Conservation (phyloP, 2,329 filamentous ascomycete genomes). For the Chaetomiaceae sp. region DNA sequence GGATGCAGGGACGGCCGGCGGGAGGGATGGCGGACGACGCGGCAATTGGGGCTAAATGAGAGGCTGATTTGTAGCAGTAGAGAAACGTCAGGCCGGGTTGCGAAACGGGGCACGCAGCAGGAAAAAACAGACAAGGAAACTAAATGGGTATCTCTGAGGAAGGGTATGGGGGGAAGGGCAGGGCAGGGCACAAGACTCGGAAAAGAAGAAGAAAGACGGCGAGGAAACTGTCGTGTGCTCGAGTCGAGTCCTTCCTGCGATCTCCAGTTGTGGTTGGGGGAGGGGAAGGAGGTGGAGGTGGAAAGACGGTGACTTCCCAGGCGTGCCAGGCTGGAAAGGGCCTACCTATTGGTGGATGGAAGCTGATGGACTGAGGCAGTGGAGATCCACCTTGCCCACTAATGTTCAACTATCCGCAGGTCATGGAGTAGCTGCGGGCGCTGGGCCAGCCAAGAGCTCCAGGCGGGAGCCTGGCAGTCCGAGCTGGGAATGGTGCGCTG, state of each 20-base stretch:
- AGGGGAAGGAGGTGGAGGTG: slow-evolving; percentile 23
- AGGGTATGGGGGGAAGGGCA: too few relatives aligned
- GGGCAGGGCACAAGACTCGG: slow-evolving; percentile 8
- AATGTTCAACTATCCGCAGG: too few relatives aligned
- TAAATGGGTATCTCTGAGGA: slow-evolving; percentile 37
- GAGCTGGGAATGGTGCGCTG: slow-evolving; percentile 15
- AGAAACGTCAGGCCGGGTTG: slow-evolving; percentile 19
- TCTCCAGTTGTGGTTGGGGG: slow-evolving; percentile 25
- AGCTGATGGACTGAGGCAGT: slow-evolving; percentile 19
- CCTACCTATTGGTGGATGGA: slow-evolving; percentile 24
- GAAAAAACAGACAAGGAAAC: slow-evolving; percentile 40
- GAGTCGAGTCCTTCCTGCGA: slow-evolving; percentile 25
- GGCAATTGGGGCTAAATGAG: slow-evolving; percentile 23
- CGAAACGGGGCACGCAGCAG: slow-evolving; percentile 14
- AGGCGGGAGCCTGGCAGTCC: slow-evolving; percentile 3
- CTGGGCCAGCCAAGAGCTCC: slow-evolving; percentile 6
- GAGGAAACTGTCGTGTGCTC: slow-evolving; percentile 23
- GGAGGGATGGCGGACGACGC: slow-evolving; percentile 10
- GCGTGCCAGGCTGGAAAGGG: too few relatives aligned
- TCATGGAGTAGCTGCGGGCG: neutral
- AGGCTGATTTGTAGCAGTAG: slow-evolving; percentile 21
- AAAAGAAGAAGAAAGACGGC: slow-evolving; percentile 19
- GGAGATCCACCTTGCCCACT: neutral
- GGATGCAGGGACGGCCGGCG: slow-evolving; percentile 8
- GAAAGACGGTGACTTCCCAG: slow-evolving; percentile 15